A percentile compares a stretch with the other conserved stretches of the same genome.
These are phyloP conservation scores for Apostasia shenzhenica DNA, from an alignment of 106 monocot species.

Conservation along the genomic window DNA sequence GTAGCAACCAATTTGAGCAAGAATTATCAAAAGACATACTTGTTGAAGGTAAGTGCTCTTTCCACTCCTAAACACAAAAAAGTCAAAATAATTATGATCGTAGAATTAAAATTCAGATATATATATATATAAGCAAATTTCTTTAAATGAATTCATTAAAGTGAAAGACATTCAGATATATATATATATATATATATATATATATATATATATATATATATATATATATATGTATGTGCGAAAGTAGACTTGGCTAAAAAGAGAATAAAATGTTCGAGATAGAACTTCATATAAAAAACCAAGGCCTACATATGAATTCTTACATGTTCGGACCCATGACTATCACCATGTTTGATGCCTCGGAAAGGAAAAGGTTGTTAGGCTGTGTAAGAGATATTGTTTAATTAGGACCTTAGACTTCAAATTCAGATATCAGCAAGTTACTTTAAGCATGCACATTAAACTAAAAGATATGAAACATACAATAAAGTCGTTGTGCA, in stretches of 20 bases:
- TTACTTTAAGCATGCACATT: neutral
- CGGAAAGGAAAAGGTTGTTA: conserved; percentile 93
- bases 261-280: too few relatives aligned
- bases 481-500: conserved; percentile 85
- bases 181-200: too few relatives aligned
- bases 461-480: conserved; percentile 12
- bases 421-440: conserved; percentile 3
- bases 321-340: conserved; percentile 99
- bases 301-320: conserved; percentile 5
- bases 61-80: conserved; percentile 68
- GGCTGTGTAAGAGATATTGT: conserved; percentile 51
- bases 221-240: too few relatives aligned
- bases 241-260: too few relatives aligned
- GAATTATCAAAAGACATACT: conserved; percentile 80
- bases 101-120: neutral
- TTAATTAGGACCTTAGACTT: neutral
- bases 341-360: conserved; percentile 91
- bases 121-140: neutral
- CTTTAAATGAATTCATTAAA: neutral
- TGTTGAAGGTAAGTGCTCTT: conserved; percentile 99
- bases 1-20: conserved; percentile 97
- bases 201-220: neutral
- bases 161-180: neutral
- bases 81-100: neutral
- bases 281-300: neutral